phyloP scores from a whole-genome alignment of 2,329 filamentous ascomycete species.

The Aspergillus eucalypticola region DNA sequence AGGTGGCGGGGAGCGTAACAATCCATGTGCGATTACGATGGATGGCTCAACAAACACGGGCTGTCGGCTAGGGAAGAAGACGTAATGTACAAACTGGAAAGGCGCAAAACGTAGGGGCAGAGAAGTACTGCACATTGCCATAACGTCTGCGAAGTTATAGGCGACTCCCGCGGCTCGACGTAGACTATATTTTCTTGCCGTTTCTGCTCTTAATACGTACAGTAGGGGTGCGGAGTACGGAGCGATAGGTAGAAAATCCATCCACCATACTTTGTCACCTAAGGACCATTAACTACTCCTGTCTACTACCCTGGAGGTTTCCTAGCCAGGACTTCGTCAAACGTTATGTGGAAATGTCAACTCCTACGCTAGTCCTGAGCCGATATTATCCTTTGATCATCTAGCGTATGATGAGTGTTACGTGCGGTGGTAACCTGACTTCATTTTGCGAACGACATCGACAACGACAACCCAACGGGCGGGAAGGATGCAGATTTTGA shows the following conservation, averaged over 20 bases:
- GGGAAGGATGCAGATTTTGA: background rate
- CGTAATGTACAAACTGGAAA: background rate
- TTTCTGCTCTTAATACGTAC: background rate
- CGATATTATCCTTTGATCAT: background rate
- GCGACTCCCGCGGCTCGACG: background rate
- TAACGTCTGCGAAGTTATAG: background rate
- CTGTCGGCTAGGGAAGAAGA: background rate
- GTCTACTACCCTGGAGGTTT: background rate
- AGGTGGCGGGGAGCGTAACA: background rate
- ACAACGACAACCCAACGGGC: no score
- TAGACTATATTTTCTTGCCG: background rate
- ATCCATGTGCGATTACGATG: background rate
- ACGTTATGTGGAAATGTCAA: background rate
- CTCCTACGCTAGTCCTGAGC: background rate
- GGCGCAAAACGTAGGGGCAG: background rate
- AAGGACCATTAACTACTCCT: background rate
- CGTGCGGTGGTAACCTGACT: no score
- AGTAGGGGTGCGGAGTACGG: background rate
- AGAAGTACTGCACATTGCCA: background rate
- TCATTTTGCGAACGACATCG: no score
- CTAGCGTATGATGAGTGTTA: background rate
- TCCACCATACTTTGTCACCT: background rate
- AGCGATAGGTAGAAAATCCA: background rate
- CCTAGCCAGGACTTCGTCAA: background rate
- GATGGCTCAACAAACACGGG: background rate